Evolutionary conservation across 129 eudicot species (phyloP).

Genomic region (Arctium lappa): DNA sequence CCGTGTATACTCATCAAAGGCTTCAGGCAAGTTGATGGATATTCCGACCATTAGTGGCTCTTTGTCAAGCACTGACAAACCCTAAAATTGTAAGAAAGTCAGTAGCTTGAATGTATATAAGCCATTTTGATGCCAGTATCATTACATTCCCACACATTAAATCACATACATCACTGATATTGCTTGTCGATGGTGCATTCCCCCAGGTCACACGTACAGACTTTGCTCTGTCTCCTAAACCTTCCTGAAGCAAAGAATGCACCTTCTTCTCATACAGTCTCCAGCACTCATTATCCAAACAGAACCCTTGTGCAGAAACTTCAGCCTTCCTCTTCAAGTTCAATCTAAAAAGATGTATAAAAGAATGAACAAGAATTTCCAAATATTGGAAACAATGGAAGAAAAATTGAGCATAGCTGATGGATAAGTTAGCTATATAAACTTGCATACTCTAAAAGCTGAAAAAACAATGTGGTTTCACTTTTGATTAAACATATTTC

Average conservation of each 20-base stretch:
- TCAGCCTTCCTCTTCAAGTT: constrained; percentile 65
- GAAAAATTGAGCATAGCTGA: neutral
- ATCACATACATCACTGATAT: constrained; percentile 59
- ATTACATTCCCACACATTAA: neutral
- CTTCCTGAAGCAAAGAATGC: constrained; percentile 57
- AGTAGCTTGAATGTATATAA: constrained; percentile 21
- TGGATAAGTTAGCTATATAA: too few relatives aligned
- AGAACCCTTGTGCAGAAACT: constrained; percentile 55
- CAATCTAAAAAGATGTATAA: constrained; percentile 41
- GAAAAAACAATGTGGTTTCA: neutral
- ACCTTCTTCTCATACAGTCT: constrained; percentile 77
- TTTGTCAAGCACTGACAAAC: constrained; percentile 60
- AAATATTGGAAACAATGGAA: neutral
- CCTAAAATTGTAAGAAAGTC: constrained; percentile 41
- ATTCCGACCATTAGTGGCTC: constrained; percentile 72
- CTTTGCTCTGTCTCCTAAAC: constrained; percentile 66
- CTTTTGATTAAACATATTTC: neutral
- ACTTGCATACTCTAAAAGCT: too few relatives aligned
- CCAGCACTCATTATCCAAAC: constrained; percentile 91
- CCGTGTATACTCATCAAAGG: constrained; percentile 50
- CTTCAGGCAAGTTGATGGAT: constrained; percentile 57
- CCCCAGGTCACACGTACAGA: constrained; percentile 76
- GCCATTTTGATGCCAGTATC: neutral
- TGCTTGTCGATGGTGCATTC: constrained; percentile 43
- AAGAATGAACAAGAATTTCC: constrained; percentile 5